Evolutionary conservation across 495 filamentous ascomycete species (phyloP).

Genomic region (Penicillium verhagenii): DNA sequence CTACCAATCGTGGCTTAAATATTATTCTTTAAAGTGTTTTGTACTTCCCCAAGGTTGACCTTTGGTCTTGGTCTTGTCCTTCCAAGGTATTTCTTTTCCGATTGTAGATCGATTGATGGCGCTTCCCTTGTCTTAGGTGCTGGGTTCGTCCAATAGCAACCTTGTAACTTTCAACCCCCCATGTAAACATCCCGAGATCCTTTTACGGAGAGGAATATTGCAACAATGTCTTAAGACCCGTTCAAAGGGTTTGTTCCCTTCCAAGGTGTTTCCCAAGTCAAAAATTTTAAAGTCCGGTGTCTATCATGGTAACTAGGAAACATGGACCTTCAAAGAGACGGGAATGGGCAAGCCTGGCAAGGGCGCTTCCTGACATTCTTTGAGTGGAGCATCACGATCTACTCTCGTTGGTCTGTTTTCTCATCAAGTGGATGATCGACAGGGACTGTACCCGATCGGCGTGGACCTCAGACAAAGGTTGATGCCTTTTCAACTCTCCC

Average conservation of each 20-base stretch:
- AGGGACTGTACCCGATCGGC: constrained; percentile 20
- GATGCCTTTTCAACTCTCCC: constrained; percentile 3
- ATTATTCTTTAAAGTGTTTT: no score
- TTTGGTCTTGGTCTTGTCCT: background rate
- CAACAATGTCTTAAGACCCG: background rate
- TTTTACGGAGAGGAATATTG: background rate
- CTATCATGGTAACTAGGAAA: background rate
- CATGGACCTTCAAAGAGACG: constrained; percentile 3
- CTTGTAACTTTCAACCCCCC: background rate
- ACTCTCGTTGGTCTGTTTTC: constrained; percentile 10
- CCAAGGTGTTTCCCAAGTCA: background rate
- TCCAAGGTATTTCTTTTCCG: no score
- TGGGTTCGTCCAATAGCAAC: background rate
- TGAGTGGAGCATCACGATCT: background rate
- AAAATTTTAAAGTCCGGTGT: background rate
- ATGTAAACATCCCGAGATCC: no score
- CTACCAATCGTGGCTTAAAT: background rate
- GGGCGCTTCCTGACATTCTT: constrained; percentile 7
- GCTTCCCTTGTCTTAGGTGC: constrained; percentile 11
- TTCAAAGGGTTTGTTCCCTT: background rate
- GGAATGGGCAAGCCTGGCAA: constrained; percentile 20
- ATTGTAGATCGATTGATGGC: no score
- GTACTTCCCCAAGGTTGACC: no score
- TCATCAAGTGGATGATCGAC: constrained; percentile 19
- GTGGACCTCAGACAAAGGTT: constrained; percentile 1